phyloP scores from a whole-genome alignment of 208 protist genomes.

The Leishmania major region DNA sequence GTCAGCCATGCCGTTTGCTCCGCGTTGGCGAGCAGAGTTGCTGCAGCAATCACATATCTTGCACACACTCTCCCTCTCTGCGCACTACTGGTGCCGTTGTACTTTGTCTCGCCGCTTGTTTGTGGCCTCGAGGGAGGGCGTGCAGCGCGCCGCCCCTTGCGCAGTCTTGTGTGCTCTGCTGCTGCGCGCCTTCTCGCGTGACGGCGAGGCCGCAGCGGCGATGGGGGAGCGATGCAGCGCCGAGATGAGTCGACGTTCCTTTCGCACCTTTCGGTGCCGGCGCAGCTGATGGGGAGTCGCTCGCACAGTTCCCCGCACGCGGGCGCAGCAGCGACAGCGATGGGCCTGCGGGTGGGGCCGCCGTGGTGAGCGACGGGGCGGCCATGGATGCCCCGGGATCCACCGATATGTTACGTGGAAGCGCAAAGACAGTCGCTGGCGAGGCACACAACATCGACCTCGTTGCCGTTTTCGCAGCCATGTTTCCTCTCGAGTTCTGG shows the following conservation, averaged over 20 bases:
- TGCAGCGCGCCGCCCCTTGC: not conserved
- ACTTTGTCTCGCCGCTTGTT: not conserved
- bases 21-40: not conserved
- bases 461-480: not conserved
- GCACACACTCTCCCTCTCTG: not conserved
- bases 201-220: not conserved
- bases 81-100: conserved; percentile 3
- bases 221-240: not conserved
- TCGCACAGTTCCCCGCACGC: not conserved
- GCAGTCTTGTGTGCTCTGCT: not conserved
- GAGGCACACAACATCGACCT: not conserved
- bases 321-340: conserved; percentile 3
- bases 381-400: not conserved
- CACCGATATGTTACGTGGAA: conserved; percentile 10
- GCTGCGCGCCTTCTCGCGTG: not conserved
- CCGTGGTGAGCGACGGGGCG: not conserved
- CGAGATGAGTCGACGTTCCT: not conserved
- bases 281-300: not conserved
- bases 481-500: not conserved
- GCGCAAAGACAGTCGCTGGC: conserved; percentile 9
- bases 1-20: not conserved
- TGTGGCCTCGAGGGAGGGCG: conserved; percentile 6
- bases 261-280: not conserved
- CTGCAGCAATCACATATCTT: not conserved
- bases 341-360: not conserved